Evolutionary conservation across 106 monocot species (phyloP).

Genomic region (Apostasia shenzhenica): DNA sequence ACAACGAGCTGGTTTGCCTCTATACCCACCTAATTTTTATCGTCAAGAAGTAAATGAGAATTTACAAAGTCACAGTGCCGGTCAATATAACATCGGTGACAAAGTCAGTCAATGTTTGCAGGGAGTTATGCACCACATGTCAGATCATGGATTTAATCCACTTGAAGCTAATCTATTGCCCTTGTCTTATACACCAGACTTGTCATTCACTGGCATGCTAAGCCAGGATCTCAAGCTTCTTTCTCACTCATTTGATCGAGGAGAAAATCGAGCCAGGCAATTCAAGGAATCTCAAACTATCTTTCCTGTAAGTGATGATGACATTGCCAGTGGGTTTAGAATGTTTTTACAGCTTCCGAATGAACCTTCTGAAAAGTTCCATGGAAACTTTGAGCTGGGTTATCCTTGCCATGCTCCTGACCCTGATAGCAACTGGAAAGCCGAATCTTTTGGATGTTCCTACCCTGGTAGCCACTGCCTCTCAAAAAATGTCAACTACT

Average conservation of each 20-base stretch:
- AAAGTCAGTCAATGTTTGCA: slow-evolving; percentile 14
- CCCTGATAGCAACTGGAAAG: slow-evolving; percentile 10
- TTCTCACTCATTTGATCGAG: slow-evolving; percentile 3
- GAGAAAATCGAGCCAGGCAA: slow-evolving; percentile 1
- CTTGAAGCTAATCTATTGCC: slow-evolving; percentile 8
- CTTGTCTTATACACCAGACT: slow-evolving; percentile 18
- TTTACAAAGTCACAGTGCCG: slow-evolving; percentile 1
- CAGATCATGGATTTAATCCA: slow-evolving; percentile 18
- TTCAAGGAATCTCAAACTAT: slow-evolving; percentile 12
- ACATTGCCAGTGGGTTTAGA: neutral
- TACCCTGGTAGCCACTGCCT: slow-evolving; percentile 46
- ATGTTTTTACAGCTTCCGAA: slow-evolving; percentile 10
- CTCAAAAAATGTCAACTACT: slow-evolving; percentile 45
- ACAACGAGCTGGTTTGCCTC: slow-evolving; percentile 41
- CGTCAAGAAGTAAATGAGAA: slow-evolving; percentile 16
- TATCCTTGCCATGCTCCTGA: slow-evolving; percentile 26
- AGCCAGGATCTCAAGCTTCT: neutral
- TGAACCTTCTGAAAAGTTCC: slow-evolving; percentile 13
- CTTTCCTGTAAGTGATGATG: slow-evolving; percentile 5
- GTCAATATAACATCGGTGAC: slow-evolving; percentile 11
- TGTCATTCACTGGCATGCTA: neutral
- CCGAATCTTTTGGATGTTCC: slow-evolving; percentile 7
- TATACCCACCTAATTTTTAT: slow-evolving; percentile 30
- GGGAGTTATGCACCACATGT: slow-evolving; percentile 12
- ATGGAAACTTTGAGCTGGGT: slow-evolving; percentile 21